phyloP scores from a whole-genome alignment of 805 yeast genomes.

The Candida nemodendra region DNA sequence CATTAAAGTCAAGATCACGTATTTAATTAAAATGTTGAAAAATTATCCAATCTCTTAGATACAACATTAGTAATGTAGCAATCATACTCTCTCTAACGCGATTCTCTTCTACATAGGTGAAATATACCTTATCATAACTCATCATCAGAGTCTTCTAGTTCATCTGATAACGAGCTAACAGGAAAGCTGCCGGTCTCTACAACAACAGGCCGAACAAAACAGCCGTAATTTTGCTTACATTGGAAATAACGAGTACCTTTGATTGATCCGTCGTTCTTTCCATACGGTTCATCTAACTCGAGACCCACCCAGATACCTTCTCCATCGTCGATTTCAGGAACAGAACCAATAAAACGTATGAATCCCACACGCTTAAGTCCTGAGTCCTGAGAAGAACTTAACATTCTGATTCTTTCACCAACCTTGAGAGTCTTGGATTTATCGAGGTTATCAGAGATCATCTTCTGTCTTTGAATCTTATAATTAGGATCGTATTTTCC shows the following conservation, averaged over 20 bases:
- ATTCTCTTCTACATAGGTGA: too few species aligned
- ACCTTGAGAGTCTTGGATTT: constrained; percentile 37
- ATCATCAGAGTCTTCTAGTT: constrained; percentile 21
- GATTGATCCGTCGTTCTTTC: constrained; percentile 80
- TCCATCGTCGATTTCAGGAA: constrained; percentile 54
- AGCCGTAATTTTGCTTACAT: constrained; percentile 61
- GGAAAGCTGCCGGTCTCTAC: constrained; percentile 73
- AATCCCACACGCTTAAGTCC: constrained; percentile 62
- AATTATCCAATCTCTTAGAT: too few species aligned
- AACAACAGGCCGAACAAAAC: constrained; percentile 68
- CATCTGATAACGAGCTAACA: constrained; percentile 49
- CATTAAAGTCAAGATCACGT: too few species aligned
- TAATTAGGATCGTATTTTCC: constrained; percentile 71
- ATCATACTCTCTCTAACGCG: too few species aligned
- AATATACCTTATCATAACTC: constrained; percentile 4
- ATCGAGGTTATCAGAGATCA: constrained; percentile 26
- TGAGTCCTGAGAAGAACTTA: constrained; percentile 18
- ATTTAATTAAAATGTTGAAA: too few species aligned
- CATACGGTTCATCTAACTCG: constrained; percentile 80
- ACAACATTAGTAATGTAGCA: too few species aligned
- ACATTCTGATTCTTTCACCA: constrained; percentile 54
- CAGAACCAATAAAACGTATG: constrained; percentile 67
- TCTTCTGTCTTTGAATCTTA: constrained; percentile 28
- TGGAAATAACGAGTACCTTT: constrained; percentile 59
- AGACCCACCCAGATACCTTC: constrained; percentile 75